These are phyloP conservation scores for Withania somnifera DNA, from an alignment of 305 asterid species.

Conservation along the genomic window DNA sequence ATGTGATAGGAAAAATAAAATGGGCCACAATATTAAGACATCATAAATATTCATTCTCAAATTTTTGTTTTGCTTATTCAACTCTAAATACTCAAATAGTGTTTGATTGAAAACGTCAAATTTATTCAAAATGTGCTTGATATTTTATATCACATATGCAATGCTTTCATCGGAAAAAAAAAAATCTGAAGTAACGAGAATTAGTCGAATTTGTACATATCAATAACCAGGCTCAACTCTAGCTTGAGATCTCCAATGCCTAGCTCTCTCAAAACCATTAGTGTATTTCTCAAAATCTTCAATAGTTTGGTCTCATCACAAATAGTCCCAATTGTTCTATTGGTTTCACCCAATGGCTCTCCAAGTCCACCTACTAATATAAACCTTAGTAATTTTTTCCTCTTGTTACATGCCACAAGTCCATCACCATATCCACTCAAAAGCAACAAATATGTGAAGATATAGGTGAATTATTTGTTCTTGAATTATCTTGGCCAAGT, in stretches of 20 bases:
- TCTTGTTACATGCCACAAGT: neutral
- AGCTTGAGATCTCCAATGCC: slow-evolving; percentile 46
- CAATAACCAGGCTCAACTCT: slow-evolving; percentile 17
- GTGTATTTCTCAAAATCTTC: slow-evolving; percentile 38
- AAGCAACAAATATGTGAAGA: neutral
- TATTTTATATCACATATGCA: too few relatives aligned
- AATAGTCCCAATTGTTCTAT: slow-evolving; percentile 3
- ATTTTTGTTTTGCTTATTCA: too few relatives aligned
- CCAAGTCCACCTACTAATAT: slow-evolving; percentile 5
- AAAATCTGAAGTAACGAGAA: neutral
- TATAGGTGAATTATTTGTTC: neutral
- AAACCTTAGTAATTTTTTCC: neutral
- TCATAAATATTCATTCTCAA: neutral
- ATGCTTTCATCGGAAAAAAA: too few relatives aligned
- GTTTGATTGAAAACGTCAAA: too few relatives aligned
- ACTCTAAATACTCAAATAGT: too few relatives aligned
- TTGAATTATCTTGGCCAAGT: neutral
- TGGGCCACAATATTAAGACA: too few relatives aligned
- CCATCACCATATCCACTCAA: slow-evolving; percentile 2
- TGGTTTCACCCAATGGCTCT: slow-evolving; percentile 8
- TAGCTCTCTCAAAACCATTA: slow-evolving; percentile 69
- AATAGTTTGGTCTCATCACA: slow-evolving; percentile 39
- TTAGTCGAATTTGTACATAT: neutral
- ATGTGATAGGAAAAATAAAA: too few relatives aligned
- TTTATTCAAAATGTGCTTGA: too few relatives aligned